These are phyloP conservation scores for Neurospora discreta DNA, from an alignment of 495 filamentous ascomycete species.

Conservation along the genomic window DNA sequence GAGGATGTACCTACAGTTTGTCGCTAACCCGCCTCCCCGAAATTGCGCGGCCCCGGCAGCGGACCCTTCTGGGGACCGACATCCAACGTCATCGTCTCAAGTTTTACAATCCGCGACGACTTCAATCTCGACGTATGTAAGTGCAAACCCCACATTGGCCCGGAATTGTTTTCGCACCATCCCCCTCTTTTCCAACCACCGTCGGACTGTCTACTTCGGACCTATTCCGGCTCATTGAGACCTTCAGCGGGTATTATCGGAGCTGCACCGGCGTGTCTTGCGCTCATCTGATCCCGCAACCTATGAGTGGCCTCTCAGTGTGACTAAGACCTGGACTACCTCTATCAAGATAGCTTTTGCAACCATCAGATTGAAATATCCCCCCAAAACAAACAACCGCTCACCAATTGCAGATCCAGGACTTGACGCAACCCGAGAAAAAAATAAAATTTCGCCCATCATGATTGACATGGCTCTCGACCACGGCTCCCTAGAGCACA, in stretches of 20 bases:
- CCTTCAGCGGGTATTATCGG: not conserved
- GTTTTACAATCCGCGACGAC: not conserved
- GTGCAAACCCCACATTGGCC: not conserved
- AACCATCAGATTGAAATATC: not conserved
- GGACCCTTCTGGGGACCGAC: not conserved
- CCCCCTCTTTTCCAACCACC: not conserved
- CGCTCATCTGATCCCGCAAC: not conserved
- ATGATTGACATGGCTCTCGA: conserved; percentile 36
- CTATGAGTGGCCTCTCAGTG: not conserved
- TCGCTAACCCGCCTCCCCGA: not conserved
- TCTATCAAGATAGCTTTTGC: not conserved
- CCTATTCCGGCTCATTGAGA: not conserved
- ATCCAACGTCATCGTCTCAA: not conserved
- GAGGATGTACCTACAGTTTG: too few relatives aligned
- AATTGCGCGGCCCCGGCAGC: not conserved
- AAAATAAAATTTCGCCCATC: not conserved
- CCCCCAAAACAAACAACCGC: not conserved
- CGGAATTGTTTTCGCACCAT: not conserved
- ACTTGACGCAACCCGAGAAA: not conserved
- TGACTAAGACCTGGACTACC: not conserved
- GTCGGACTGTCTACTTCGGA: not conserved
- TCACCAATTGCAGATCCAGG: not conserved
- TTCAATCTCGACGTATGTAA: not conserved
- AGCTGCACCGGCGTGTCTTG: not conserved
- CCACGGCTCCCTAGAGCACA: conserved; percentile 65